Base-by-base conservation (phyloP, 1,284 basidiomycete genomes). In the Tilletia setariae region DNA sequence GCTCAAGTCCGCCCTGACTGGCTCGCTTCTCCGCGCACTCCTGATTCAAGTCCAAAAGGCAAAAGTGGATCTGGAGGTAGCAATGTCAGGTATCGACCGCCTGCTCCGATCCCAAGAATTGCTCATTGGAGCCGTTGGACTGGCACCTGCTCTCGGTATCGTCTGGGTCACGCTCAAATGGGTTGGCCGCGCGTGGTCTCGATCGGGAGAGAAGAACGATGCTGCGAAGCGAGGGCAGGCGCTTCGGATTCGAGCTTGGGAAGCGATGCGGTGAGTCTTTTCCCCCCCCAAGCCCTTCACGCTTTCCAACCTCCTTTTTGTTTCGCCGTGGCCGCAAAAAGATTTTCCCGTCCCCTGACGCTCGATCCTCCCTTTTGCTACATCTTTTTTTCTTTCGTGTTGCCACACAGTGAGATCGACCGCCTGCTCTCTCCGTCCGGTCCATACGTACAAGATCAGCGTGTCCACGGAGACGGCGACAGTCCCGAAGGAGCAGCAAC, bases 21-120 rank as follows among this genome's bases (percentile, higher is more conserved):
- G 95, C 3, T 90, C 90, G 15, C 86, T 98, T 15, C 85, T 98
- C 30, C 87, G 95, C 47, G 90, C 92, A 0, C 84, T 94, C 42
- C 89, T 98, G 69, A 91, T 98, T 67, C 95, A 98, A 82, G 87
- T 97, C 1, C 95, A 98, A 79, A 98, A 98, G 83, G 92, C 94
- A 68, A 98, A 98, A 86, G 93, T 93, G 68, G 95, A 98, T 82
- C 88, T 98, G 66, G 91, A 93, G 76, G 88, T 95, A 85, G 87
- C 92, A 32, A 85, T 97, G 78, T 84, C 88, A 66, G 89, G 92
- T 64, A 91, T 97, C 74, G 95, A 98, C 84, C 92, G 91, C 79
- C 86, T 98, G 64, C 88, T 98, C 72, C 92, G 90, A 76, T 94
- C 92, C 1, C 95, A 98, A 83, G 93, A 97, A 82, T 86, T 98